Evolutionary conservation across 805 yeast species (phyloP).

Genomic region (Candida schatavii): DNA sequence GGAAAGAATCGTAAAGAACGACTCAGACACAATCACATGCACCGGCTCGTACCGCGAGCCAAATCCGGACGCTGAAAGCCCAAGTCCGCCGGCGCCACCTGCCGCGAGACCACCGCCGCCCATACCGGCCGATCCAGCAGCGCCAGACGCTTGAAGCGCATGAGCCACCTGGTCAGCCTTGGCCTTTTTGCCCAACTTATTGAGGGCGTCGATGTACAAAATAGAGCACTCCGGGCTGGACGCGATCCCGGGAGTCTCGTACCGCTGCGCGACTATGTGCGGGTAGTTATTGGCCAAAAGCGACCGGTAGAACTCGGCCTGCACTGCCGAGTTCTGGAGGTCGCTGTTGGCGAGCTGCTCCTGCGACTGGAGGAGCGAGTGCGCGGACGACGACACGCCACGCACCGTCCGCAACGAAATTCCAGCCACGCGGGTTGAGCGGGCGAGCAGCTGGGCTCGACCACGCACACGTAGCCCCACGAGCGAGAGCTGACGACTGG

Average conservation of each 20-base stretch:
- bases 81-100: slow-evolving; percentile 12
- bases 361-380: slow-evolving; percentile 36
- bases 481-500: too few species aligned
- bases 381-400: slow-evolving; percentile 24
- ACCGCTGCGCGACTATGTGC: slow-evolving; percentile 92
- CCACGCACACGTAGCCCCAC: too few species aligned
- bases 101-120: slow-evolving; percentile 11
- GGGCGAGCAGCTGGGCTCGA: too few species aligned
- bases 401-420: slow-evolving; percentile 4
- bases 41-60: slow-evolving; percentile 82
- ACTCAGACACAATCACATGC: slow-evolving; percentile 90
- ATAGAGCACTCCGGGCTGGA: slow-evolving; percentile 74
- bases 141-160: slow-evolving; percentile 24
- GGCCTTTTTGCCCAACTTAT: slow-evolving; percentile 68
- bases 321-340: slow-evolving; percentile 63
- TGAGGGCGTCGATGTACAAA: slow-evolving; percentile 77
- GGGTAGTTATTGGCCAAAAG: slow-evolving; percentile 83
- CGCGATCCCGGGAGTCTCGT: slow-evolving; percentile 92
- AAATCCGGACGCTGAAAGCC: slow-evolving; percentile 27
- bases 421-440: too few species aligned
- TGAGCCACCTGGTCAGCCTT: slow-evolving; percentile 71
- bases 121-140: slow-evolving; percentile 5
- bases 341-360: slow-evolving; percentile 88
- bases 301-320: slow-evolving; percentile 78
- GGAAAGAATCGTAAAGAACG: slow-evolving; percentile 71